Evolutionary conservation across 148 eudicot genomes (phyloP).

Genomic region (Mesembryanthemum crystallinum): DNA sequence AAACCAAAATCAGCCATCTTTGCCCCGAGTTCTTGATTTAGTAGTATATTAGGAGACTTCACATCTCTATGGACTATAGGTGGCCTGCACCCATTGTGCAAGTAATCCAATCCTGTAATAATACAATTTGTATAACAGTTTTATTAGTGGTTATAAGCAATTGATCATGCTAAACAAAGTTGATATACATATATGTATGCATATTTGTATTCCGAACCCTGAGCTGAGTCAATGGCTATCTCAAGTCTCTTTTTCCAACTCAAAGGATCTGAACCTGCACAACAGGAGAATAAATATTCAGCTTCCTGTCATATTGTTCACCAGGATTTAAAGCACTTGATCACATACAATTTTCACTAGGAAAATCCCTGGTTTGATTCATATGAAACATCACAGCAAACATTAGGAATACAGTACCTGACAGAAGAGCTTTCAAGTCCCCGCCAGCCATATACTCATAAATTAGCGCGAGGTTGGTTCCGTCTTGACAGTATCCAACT

Average conservation of each 20-base stretch:
- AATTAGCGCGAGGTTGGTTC: constrained; percentile 34
- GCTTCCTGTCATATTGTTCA: no score
- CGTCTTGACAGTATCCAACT: constrained; percentile 55
- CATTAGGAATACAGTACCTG: constrained; percentile 20
- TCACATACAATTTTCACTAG: background rate
- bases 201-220: constrained; percentile 27
- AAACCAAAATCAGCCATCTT: constrained; percentile 46
- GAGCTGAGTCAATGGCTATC: constrained; percentile 44
- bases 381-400: background rate
- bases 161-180: background rate
- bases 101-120: constrained; percentile 43
- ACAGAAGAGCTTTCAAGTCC: constrained; percentile 32
- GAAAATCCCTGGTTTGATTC: background rate
- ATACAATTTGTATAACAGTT: background rate
- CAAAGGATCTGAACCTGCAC: constrained; percentile 26
- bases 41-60: constrained; percentile 40
- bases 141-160: background rate
- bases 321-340: no score
- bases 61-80: constrained; percentile 48
- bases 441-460: constrained; percentile 57
- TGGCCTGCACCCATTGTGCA: constrained; percentile 43
- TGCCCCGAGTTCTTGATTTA: constrained; percentile 31
- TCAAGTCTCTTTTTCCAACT: constrained; percentile 47
- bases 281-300: background rate
- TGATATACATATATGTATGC: background rate